These are phyloP conservation scores for Botrytis hyacinthi DNA, from an alignment of 2,329 filamentous ascomycete genomes.

Conservation along the genomic window DNA sequence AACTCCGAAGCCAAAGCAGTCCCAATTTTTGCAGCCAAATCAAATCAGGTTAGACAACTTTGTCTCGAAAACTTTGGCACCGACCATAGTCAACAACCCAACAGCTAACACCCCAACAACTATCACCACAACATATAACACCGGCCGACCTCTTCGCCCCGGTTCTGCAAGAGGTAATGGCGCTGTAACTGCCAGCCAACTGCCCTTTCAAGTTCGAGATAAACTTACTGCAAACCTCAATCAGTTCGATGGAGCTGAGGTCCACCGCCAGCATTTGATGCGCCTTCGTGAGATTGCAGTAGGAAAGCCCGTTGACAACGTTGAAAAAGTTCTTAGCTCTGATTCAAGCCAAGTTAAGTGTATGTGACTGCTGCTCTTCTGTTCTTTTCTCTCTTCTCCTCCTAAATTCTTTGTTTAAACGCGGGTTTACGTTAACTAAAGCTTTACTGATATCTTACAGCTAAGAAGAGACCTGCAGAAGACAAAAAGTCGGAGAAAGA, in stretches of 20 bases:
- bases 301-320: no score
- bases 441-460: not conserved
- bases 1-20: not conserved
- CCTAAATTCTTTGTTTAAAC: accelerated
- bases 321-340: not conserved
- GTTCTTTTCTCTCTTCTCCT: not conserved
- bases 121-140: no score
- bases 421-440: not conserved
- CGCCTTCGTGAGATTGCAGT: no score
- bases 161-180: not conserved
- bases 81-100: not conserved
- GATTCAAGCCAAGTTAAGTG: not conserved
- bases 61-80: not conserved
- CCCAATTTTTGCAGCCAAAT: not conserved
- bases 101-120: not conserved
- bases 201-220: not conserved
- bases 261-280: no score
- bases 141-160: not conserved
- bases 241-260: not conserved
- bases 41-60: accelerated
- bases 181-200: not conserved
- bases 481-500: not conserved
- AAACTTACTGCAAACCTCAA: not conserved
- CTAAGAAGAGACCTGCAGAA: not conserved
- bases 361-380: not conserved